Evolutionary conservation across 2,329 filamentous ascomycete genomes (phyloP).

Genomic region (Verticillium nubilum): DNA sequence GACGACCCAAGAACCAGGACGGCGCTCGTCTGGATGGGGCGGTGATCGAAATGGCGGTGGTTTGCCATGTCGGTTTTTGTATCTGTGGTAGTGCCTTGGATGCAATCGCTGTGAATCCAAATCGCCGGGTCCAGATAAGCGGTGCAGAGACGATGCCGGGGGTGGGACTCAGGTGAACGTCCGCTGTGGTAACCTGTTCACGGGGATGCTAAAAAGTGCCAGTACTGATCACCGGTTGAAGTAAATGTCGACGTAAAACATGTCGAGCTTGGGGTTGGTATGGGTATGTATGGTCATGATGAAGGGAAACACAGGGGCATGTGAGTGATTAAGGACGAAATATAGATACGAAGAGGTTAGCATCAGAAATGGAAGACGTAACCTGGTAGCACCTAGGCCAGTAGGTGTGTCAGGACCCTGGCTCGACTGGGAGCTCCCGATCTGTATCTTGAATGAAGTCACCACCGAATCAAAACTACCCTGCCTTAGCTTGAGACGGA

Average conservation of each 20-base stretch:
- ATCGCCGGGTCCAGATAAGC: not conserved
- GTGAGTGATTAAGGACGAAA: not conserved
- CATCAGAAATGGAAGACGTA: slow-evolving; percentile 10
- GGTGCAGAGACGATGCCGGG: not conserved
- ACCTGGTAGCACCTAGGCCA: not conserved
- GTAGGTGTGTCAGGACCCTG: slow-evolving; percentile 8
- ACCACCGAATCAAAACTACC: slow-evolving; percentile 9
- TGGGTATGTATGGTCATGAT: not conserved
- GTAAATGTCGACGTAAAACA: not conserved
- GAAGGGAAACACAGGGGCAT: not conserved
- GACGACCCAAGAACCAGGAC: slow-evolving; percentile 38
- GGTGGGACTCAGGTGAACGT: too few relatives aligned
- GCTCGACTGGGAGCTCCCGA: slow-evolving; percentile 1
- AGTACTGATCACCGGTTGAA: not conserved
- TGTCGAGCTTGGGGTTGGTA: not conserved
- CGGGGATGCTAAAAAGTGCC: too few relatives aligned
- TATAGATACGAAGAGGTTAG: not conserved
- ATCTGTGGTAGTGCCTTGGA: not conserved
- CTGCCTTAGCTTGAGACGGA: slow-evolving; percentile 9
- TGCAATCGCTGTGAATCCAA: not conserved
- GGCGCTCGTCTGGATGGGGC: slow-evolving; percentile 45
- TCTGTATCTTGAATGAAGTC: not conserved
- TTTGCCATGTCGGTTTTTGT: slow-evolving; percentile 6
- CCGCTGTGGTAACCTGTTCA: too few relatives aligned
- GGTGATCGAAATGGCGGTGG: slow-evolving; percentile 21